Evolutionary conservation across 345 rosid species (phyloP).

Genomic region (Triadica sebifera): DNA sequence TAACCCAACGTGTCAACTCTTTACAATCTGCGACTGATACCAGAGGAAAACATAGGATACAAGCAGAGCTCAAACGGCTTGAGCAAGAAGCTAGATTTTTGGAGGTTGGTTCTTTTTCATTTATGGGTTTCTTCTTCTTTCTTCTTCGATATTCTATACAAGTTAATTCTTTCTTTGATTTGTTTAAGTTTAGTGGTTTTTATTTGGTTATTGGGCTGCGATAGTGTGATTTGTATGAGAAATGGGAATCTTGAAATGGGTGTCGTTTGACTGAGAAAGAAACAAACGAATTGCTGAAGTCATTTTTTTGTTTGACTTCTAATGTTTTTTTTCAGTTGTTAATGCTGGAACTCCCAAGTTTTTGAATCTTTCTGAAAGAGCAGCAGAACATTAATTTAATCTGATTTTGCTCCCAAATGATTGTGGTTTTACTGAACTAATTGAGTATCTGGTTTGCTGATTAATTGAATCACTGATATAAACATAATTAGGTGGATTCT

Average conservation of each 20-base stretch:
- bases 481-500: too few relatives aligned
- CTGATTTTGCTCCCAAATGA: not conserved
- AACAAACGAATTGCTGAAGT: not conserved
- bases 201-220: too few relatives aligned
- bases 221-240: not conserved
- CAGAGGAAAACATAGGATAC: slow-evolving; percentile 32
- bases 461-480: not conserved
- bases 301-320: not conserved
- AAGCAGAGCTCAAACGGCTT: slow-evolving; percentile 29
- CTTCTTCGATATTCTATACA: not conserved
- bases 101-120: slow-evolving; percentile 16
- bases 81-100: slow-evolving; percentile 32
- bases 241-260: not conserved
- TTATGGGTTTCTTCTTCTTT: not conserved
- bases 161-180: not conserved
- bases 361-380: not conserved
- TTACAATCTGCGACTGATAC: slow-evolving; percentile 23
- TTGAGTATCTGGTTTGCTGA: not conserved
- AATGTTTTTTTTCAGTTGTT: not conserved
- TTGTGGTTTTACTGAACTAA: not conserved
- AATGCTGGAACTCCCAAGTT: not conserved
- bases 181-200: not conserved
- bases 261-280: not conserved
- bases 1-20: slow-evolving; percentile 37
- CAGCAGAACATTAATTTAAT: not conserved